Evolutionary conservation across 495 filamentous ascomycete species (phyloP).

Genomic region (Chaetomium cochliodes): DNA sequence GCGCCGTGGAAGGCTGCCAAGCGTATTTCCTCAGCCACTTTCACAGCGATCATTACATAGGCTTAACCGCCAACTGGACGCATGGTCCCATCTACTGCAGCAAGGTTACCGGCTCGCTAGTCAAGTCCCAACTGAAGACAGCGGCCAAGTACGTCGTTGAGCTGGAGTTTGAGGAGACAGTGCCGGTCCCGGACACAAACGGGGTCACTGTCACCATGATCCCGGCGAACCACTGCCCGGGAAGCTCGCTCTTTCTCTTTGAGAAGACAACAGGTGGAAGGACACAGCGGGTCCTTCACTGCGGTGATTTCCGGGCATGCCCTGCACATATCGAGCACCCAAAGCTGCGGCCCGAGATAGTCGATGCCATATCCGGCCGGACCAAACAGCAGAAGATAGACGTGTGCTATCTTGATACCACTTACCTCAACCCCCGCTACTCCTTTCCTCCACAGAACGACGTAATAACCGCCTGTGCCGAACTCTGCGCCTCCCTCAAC

Average conservation of each 20-base stretch:
- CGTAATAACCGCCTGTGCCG: conserved; percentile 82
- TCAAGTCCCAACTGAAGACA: conserved; percentile 79
- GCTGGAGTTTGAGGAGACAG: conserved; percentile 79
- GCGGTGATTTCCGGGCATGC: conserved; percentile 92
- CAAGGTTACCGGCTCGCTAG: conserved; percentile 83
- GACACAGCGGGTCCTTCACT: conserved; percentile 81
- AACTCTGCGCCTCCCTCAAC: conserved; percentile 70
- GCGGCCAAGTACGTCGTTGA: conserved; percentile 82
- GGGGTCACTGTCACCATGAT: conserved; percentile 90
- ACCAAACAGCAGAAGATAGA: conserved; percentile 82
- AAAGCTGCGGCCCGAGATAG: conserved; percentile 68
- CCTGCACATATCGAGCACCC: conserved; percentile 83
- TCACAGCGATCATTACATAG: conserved; percentile 96
- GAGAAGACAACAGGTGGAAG: conserved; percentile 67
- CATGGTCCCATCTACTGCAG: conserved; percentile 98
- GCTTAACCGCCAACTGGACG: conserved; percentile 80
- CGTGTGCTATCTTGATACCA: conserved; percentile 94
- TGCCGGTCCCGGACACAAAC: conserved; percentile 73
- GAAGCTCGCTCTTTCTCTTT: conserved; percentile 90
- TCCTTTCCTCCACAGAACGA: conserved; percentile 86
- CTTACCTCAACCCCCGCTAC: conserved; percentile 93
- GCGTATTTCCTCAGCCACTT: conserved; percentile 98
- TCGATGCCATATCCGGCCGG: conserved; percentile 66
- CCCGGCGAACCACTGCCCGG: conserved; percentile 95
- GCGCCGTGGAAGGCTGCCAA: conserved; percentile 83